Percentiles rank a stretch among this genome's conserved stretches.
Evolutionary conservation across 805 yeast species (phyloP).

Genomic region (Yamadazyma paraphyllophila): DNA sequence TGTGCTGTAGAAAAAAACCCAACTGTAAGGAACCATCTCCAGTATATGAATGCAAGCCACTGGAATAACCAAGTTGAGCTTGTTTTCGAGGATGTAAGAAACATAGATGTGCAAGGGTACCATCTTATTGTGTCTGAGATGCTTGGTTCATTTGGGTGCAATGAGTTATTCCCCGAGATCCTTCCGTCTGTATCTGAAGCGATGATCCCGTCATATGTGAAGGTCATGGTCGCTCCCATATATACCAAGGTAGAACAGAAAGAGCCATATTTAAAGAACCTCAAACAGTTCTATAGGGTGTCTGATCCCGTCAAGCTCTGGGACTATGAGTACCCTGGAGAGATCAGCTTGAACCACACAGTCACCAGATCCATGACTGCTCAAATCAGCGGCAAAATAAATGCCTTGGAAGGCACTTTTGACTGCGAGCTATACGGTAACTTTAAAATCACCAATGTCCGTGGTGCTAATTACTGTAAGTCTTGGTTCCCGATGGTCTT

Average conservation of each 20-base stretch:
- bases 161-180: slow-evolving; percentile 87
- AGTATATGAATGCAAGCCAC: slow-evolving; percentile 4
- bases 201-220: slow-evolving; percentile 48
- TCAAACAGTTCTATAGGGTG: slow-evolving; percentile 10
- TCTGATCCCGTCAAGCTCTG: slow-evolving; percentile 6
- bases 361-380: slow-evolving; percentile 33
- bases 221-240: slow-evolving; percentile 65
- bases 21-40: slow-evolving; percentile 14
- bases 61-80: slow-evolving; percentile 58
- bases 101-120: slow-evolving; percentile 26
- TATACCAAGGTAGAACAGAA: slow-evolving; percentile 47
- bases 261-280: slow-evolving; percentile 10
- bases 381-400: slow-evolving; percentile 52
- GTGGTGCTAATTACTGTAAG: slow-evolving; percentile 21
- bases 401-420: slow-evolving; percentile 77
- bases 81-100: slow-evolving; percentile 57
- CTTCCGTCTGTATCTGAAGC: slow-evolving; percentile 14
- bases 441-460: slow-evolving; percentile 47
- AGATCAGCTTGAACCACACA: slow-evolving; percentile 2
- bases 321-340: slow-evolving; percentile 13
- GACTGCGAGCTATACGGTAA: slow-evolving; percentile 66
- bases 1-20: slow-evolving; percentile 66
- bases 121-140: slow-evolving; percentile 76
- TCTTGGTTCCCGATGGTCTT: slow-evolving; percentile 42
- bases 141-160: slow-evolving; percentile 89